Evolutionary conservation across 371 early-diverging fungal species (phyloP), one percentile per base, ranked within the genome.

Genomic region (Catenaria anguillulae): DNA sequence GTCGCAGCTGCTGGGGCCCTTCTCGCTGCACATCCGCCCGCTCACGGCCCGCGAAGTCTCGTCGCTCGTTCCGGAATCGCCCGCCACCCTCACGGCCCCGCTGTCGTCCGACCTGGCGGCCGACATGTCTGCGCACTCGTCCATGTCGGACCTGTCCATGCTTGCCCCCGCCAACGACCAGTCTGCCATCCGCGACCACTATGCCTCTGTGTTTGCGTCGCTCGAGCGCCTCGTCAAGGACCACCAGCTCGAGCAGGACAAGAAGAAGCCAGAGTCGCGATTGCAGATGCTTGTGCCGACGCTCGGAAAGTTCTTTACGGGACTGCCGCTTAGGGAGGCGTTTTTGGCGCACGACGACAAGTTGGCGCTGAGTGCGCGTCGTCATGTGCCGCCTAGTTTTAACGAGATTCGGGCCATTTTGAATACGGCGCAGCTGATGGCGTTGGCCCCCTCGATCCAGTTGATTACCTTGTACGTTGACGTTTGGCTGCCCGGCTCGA

Each of bases 381-480:
- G 78, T 33, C 80, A 81, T 68, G 88, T 90, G 23, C 87, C 90
- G 58, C 88, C 89, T 0, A 79, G 80, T 62, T 90, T 90, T 74
- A 90, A 90, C 76, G 90, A 90, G 63, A 77, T 90, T 60, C 75
- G 90, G 2, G 81, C 86, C 60, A 80, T 88, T 42, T 74, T 90
- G 29, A 90, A 90, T 66, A 75, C 77, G 8, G 89, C 90, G n/a
- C 89, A 89, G 70, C 78, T 84, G n/a, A 56, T 71, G 48, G 79
- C 84, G 12, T 76, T 80, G 31, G 78, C 79, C 6, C 68, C 56
- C 2, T 63, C 73, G 15, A 40, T 85, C 29, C 71, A 73, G 55
- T 68, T 85, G 19, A 81, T 84, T 63, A 85, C 86, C 10, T 85
- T 85, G 82, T 78, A 77, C 63, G 76, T 33, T 29, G 4, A 12